Conservation (phyloP, 139 green algal genomes). For the Raphidocelis subcapitata region DNA sequence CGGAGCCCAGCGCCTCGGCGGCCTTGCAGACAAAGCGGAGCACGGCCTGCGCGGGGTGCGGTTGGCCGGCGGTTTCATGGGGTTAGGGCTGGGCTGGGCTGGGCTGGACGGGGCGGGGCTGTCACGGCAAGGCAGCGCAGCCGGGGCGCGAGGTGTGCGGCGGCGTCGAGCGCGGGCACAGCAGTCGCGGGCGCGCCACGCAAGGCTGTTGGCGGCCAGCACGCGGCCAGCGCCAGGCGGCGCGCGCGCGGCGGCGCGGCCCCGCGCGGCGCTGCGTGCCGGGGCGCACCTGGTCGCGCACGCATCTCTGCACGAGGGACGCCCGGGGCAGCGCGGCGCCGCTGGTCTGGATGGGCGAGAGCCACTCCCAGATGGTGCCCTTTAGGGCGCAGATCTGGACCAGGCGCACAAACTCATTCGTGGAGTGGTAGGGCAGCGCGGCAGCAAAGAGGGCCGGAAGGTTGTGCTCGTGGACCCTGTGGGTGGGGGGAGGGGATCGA, state of each 20-base stretch:
- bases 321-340: constrained; percentile 67
- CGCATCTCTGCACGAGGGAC: constrained; percentile 64
- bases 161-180: too few relatives aligned
- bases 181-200: too few relatives aligned
- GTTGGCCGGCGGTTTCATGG: too few relatives aligned
- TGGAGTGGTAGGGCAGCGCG: constrained; percentile 86
- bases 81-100: too few relatives aligned
- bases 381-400: constrained; percentile 68
- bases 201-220: too few relatives aligned
- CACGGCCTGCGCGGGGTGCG: constrained; percentile 37
- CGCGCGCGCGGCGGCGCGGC: too few relatives aligned
- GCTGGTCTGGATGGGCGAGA: constrained; percentile 62
- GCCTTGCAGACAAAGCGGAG: constrained; percentile 57
- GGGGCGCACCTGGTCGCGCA: constrained; percentile 49
- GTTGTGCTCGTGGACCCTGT: constrained; percentile 82
- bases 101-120: too few relatives aligned
- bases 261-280: too few relatives aligned
- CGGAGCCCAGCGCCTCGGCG: constrained; percentile 34
- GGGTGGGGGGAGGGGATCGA: neutral
- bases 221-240: too few relatives aligned
- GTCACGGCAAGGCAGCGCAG: too few relatives aligned
- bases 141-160: too few relatives aligned
- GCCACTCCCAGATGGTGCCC: constrained; percentile 56
- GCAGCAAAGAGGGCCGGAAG: constrained; percentile 69
- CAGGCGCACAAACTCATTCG: constrained; percentile 89